Evolutionary conservation across 192 early-diverging fungal genomes (phyloP).

Genomic region (Gonapodya sp.): DNA sequence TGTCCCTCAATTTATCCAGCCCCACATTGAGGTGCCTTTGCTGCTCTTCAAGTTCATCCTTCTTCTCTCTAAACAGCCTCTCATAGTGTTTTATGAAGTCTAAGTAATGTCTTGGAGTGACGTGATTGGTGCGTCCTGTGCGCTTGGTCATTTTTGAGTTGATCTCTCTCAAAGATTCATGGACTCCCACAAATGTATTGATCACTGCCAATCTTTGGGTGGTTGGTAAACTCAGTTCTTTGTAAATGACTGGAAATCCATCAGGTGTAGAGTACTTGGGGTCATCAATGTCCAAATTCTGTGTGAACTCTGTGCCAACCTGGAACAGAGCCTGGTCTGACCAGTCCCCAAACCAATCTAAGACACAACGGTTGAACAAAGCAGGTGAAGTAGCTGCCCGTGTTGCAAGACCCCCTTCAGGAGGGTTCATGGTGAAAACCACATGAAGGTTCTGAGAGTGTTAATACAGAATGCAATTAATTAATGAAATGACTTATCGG

Average conservation of each 20-base stretch:
- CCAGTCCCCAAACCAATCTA: constrained; percentile 99
- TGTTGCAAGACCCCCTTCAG: constrained; percentile 77
- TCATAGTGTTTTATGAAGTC: constrained; percentile 95
- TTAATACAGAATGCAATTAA: not conserved
- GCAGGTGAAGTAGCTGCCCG: constrained; percentile 97
- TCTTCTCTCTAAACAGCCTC: constrained; percentile 80
- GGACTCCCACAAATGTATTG: constrained; percentile 87
- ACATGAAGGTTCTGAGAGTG: constrained; percentile 96
- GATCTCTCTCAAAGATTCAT: constrained; percentile 78
- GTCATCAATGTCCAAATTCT: constrained; percentile 75
- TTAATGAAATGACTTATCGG: not conserved
- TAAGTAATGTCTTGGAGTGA: constrained; percentile 95
- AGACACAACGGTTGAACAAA: constrained; percentile 98
- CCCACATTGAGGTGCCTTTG: constrained; percentile 98
- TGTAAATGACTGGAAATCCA: constrained; percentile 67
- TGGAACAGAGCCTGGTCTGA: constrained; percentile 95
- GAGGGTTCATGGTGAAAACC: constrained; percentile 99
- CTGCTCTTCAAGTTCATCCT: constrained; percentile 92
- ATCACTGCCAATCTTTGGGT: constrained; percentile 75
- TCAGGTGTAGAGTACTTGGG: constrained; percentile 54
- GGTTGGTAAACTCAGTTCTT: constrained; percentile 56
- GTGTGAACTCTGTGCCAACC: constrained; percentile 94
- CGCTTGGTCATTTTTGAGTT: constrained; percentile 76
- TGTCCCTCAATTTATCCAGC: constrained; percentile 88
- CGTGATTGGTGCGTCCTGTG: constrained; percentile 71